phyloP scores from a whole-genome alignment of 495 filamentous ascomycete genomes.

The Articulospora tetracladia region DNA sequence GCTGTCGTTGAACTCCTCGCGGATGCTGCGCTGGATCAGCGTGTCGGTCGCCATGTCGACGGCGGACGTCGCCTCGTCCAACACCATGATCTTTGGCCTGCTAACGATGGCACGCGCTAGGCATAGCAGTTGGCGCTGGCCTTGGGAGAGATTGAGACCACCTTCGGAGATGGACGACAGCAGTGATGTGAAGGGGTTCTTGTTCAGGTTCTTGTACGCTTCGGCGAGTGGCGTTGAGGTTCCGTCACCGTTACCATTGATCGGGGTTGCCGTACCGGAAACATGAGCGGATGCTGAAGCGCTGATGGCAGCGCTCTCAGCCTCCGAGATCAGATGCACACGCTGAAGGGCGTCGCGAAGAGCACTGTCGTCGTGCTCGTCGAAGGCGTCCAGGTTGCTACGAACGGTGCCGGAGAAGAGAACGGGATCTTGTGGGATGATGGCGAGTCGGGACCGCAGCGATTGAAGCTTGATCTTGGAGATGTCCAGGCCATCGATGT shows the following conservation, averaged over 20 bases:
- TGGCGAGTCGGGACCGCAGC: slow-evolving; percentile 69
- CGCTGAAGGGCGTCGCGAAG: slow-evolving; percentile 71
- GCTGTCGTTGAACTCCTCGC: slow-evolving; percentile 67
- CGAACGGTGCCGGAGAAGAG: slow-evolving; percentile 84
- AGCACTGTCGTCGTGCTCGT: slow-evolving; percentile 65
- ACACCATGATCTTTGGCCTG: slow-evolving; percentile 77
- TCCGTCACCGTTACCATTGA: slow-evolving; percentile 9
- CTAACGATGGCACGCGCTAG: slow-evolving; percentile 82
- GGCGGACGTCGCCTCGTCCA: slow-evolving; percentile 87
- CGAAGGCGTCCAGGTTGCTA: slow-evolving; percentile 78
- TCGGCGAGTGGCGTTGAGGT: slow-evolving; percentile 12
- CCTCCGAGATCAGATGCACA: slow-evolving; percentile 61
- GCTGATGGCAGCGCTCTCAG: slow-evolving; percentile 21
- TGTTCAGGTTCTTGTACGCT: slow-evolving; percentile 39
- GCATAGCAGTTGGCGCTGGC: slow-evolving; percentile 84
- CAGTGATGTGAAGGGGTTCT: slow-evolving; percentile 40
- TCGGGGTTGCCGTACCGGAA: slow-evolving; percentile 15
- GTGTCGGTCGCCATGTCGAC: slow-evolving; percentile 85
- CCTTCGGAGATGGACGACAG: slow-evolving; percentile 65
- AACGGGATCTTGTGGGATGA: slow-evolving; percentile 85
- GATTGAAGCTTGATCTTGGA: slow-evolving; percentile 70
- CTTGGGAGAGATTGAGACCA: slow-evolving; percentile 79
- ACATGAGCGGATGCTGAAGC: slow-evolving; percentile 17
- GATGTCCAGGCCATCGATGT: slow-evolving; percentile 74
- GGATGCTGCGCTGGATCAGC: slow-evolving; percentile 77